A percentile compares a stretch with the other conserved stretches of the same genome.
These are phyloP conservation scores for Fusarium sp. DNA, from an alignment of 2,329 filamentous ascomycete species.

Conservation along the genomic window DNA sequence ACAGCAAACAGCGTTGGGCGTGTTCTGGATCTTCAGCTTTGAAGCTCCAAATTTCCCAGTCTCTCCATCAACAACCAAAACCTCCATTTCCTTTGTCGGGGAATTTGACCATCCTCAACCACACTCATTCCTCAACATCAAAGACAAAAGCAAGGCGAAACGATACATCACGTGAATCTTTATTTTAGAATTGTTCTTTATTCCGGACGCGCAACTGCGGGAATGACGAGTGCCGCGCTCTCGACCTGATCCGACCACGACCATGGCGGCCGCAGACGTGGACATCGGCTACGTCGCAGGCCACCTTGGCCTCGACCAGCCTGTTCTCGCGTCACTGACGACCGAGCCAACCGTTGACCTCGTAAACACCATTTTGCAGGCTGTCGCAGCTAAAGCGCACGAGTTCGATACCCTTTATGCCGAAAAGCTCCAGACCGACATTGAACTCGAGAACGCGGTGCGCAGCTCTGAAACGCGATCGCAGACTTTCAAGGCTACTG, in stretches of 20 bases:
- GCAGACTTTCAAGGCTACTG: slow-evolving; percentile 83
- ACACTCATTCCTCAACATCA: slow-evolving; percentile 30
- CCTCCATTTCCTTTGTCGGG: slow-evolving; percentile 44
- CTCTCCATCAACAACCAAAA: slow-evolving; percentile 41
- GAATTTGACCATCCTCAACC: slow-evolving; percentile 25
- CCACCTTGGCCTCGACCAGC: slow-evolving; percentile 78
- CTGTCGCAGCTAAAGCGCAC: slow-evolving; percentile 83
- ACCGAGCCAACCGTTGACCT: slow-evolving; percentile 83
- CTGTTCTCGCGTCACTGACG: slow-evolving; percentile 71
- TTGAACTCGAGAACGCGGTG: slow-evolving; percentile 93
- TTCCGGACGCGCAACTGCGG: slow-evolving; percentile 38
- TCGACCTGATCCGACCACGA: slow-evolving; percentile 49
- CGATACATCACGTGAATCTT: slow-evolving; percentile 2
- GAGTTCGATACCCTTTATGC: slow-evolving; percentile 87
- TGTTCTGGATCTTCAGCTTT: slow-evolving; percentile 45
- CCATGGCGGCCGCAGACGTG: slow-evolving; percentile 64
- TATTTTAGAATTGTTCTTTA: slow-evolving; percentile 6
- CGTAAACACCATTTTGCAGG: slow-evolving; percentile 80
- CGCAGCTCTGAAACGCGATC: slow-evolving; percentile 86
- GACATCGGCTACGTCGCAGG: slow-evolving; percentile 82
- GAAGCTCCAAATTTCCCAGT: slow-evolving; percentile 49
- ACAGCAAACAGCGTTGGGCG: slow-evolving; percentile 40
- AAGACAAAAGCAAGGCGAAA: slow-evolving; percentile 15
- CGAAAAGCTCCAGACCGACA: slow-evolving; percentile 89
- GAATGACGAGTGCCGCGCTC: slow-evolving; percentile 48